These are phyloP conservation scores for Eucalyptus regnans DNA, from an alignment of 345 rosid genomes.

Conservation along the genomic window DNA sequence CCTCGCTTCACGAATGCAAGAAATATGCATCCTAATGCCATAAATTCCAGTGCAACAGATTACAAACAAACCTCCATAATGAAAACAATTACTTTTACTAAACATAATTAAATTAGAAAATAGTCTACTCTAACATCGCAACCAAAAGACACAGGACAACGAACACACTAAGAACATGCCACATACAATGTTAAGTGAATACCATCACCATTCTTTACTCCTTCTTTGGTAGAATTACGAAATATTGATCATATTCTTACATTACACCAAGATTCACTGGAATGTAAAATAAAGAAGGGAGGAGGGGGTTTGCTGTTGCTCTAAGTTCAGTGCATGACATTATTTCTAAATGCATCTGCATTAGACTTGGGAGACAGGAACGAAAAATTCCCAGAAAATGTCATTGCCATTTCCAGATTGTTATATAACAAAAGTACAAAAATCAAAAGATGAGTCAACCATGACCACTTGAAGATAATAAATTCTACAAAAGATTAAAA, in stretches of 20 bases:
- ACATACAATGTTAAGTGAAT: neutral
- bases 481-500: neutral
- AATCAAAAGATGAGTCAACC: neutral
- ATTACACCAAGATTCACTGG: neutral
- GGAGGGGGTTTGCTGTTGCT: neutral
- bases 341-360: neutral
- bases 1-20: constrained; percentile 49
- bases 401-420: neutral
- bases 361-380: neutral
- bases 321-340: neutral
- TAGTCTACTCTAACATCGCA: neutral
- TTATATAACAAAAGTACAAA: neutral
- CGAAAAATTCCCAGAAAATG: neutral
- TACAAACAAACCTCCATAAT: neutral
- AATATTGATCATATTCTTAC: neutral
- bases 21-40: constrained; percentile 50
- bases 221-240: neutral
- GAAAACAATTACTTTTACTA: neutral
- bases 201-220: neutral
- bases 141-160: neutral
- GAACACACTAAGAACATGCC: neutral
- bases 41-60: neutral
- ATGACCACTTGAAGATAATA: neutral
- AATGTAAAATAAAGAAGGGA: neutral
- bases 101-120: neutral